Conservation (phyloP, 371 early-diverging fungal species). For the Zychaea mexicana region DNA sequence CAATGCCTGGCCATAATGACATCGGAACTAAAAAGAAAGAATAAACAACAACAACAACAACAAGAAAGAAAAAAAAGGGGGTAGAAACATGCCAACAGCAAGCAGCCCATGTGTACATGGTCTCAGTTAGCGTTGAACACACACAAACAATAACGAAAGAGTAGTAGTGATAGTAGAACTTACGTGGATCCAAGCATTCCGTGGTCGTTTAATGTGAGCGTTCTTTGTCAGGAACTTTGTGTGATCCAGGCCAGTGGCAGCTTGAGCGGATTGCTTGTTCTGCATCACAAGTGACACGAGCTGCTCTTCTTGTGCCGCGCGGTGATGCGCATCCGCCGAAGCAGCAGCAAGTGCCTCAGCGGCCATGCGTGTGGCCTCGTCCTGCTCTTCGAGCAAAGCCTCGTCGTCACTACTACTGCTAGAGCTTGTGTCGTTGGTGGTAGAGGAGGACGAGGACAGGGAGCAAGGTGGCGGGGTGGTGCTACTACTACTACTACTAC, state of each 20-base stretch:
- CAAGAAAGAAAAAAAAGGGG: neutral
- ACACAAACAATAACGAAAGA: neutral
- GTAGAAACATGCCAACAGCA: too few species aligned
- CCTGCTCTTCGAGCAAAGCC: constrained; percentile 12
- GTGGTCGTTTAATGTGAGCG: constrained; percentile 42
- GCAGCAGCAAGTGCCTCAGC: constrained; percentile 14
- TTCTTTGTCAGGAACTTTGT: constrained; percentile 38
- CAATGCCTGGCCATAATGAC: constrained; percentile 42
- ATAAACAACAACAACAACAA: neutral
- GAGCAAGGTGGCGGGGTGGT: constrained; percentile 17
- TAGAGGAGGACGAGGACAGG: constrained; percentile 9
- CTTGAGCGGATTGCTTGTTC: neutral
- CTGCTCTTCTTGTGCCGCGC: constrained; percentile 8
- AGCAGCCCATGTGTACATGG: too few species aligned
- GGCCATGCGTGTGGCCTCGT: constrained; percentile 13
- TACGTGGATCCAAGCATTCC: constrained; percentile 47
- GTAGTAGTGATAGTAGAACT: neutral
- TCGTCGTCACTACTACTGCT: constrained; percentile 9
- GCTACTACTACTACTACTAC: neutral
- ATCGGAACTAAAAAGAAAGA: constrained; percentile 28
- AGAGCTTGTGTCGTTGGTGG: constrained; percentile 6
- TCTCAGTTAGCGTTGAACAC: neutral
- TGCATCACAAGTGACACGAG: constrained; percentile 17
- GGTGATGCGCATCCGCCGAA: constrained; percentile 15
- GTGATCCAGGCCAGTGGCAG: constrained; percentile 24